Evolutionary conservation across 495 filamentous ascomycete genomes (phyloP).

Genomic region (Apodospora peruviana): DNA sequence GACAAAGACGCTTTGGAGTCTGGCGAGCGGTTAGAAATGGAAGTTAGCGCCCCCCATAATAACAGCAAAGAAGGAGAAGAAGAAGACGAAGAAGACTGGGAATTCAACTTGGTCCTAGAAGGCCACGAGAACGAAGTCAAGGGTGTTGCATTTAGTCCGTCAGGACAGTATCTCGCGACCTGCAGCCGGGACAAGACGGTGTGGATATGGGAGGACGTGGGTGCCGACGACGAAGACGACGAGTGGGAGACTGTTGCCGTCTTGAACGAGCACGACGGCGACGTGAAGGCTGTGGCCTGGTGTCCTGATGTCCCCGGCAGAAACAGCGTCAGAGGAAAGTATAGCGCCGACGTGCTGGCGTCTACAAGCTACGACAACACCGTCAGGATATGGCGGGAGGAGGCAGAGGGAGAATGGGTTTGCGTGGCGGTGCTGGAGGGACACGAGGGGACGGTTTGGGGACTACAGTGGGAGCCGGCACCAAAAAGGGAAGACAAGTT

Average conservation of each 20-base stretch:
- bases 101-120: conserved; percentile 79
- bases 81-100: conserved; percentile 70
- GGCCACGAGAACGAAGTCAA: conserved; percentile 96
- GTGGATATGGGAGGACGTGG: conserved; percentile 98
- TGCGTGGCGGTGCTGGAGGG: conserved; percentile 77
- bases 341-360: conserved; percentile 61
- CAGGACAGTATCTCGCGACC: conserved; percentile 77
- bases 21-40: conserved; percentile 13
- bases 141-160: conserved; percentile 70
- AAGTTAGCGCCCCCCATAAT: conserved; percentile 5
- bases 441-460: conserved; percentile 83
- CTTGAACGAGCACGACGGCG: conserved; percentile 85
- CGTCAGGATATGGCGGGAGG: conserved; percentile 82
- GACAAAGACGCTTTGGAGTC: conserved; percentile 17
- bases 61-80: conserved; percentile 17
- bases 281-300: conserved; percentile 93
- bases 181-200: conserved; percentile 89
- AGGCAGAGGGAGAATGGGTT: conserved; percentile 82
- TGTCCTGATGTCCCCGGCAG: conserved; percentile 54
- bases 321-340: conserved; percentile 17
- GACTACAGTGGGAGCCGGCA: conserved; percentile 67
- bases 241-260: conserved; percentile 96
- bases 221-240: conserved; percentile 43
- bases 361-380: conserved; percentile 90
- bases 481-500: conserved; percentile 30